These are phyloP conservation scores for Polyporus tsugae DNA, from an alignment of 1,284 basidiomycete genomes.

Conservation along the genomic window DNA sequence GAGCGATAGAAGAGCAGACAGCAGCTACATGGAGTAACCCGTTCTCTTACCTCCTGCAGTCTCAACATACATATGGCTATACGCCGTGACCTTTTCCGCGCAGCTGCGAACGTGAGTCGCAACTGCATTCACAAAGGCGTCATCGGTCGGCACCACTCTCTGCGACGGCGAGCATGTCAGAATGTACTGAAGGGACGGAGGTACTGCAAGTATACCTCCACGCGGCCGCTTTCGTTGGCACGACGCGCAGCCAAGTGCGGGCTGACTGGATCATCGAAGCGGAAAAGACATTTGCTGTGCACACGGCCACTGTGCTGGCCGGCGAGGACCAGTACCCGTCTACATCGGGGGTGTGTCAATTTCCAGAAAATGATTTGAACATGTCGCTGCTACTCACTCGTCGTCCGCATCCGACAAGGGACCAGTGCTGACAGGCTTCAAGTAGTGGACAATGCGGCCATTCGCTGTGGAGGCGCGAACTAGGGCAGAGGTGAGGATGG, in stretches of 20 bases:
- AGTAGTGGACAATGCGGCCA: slow-evolving; percentile 71
- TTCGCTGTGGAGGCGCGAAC: slow-evolving; percentile 72
- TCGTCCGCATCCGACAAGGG: slow-evolving; percentile 84
- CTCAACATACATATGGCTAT: slow-evolving; percentile 85
- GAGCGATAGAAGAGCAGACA: neutral
- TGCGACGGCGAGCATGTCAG: neutral
- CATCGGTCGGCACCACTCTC: slow-evolving; percentile 59
- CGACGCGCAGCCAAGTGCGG: slow-evolving; percentile 89
- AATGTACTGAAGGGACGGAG: no score
- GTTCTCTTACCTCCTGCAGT: slow-evolving; percentile 87
- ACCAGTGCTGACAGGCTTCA: slow-evolving; percentile 94
- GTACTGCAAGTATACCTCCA: slow-evolving; percentile 29
- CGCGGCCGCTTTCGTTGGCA: slow-evolving; percentile 51
- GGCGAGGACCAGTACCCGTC: slow-evolving; percentile 75
- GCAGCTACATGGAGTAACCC: neutral
- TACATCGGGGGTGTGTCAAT: slow-evolving; percentile 40
- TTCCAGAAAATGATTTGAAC: neutral
- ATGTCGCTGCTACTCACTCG: slow-evolving; percentile 53
- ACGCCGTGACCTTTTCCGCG: slow-evolving; percentile 45
- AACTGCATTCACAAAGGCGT: slow-evolving; percentile 75
- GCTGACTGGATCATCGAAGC: slow-evolving; percentile 90
- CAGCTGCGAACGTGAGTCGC: slow-evolving; percentile 66
- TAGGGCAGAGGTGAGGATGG: slow-evolving; percentile 86
- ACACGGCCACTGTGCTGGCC: slow-evolving; percentile 53
- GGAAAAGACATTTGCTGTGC: slow-evolving; percentile 80